These are phyloP conservation scores for Aspergillus japonicus DNA, from an alignment of 2,329 filamentous ascomycete genomes.

Conservation along the genomic window DNA sequence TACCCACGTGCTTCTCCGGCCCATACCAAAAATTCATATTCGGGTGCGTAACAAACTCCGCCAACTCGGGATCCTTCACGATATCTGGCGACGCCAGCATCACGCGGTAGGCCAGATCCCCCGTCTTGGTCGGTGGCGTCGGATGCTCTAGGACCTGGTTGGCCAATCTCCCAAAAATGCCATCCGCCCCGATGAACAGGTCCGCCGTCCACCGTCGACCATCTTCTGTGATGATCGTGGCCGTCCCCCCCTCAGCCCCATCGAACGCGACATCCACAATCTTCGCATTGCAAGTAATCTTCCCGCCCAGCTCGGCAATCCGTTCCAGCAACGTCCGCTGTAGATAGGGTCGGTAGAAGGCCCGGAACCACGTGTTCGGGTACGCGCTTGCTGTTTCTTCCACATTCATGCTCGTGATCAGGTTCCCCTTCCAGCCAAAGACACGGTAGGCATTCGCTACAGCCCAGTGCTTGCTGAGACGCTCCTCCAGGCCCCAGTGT, in stretches of 20 bases:
- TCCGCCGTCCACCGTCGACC: constrained; percentile 6
- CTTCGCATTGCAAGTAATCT: neutral
- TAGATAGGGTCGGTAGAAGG: constrained; percentile 10
- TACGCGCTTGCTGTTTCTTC: neutral
- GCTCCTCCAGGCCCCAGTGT: constrained; percentile 8
- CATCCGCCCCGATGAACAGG: constrained; percentile 19
- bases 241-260: neutral
- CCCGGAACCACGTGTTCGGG: constrained; percentile 6
- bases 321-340: neutral
- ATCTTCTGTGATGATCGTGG: neutral
- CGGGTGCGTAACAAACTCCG: constrained; percentile 27
- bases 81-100: constrained; percentile 30
- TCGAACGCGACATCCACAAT: neutral
- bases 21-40: constrained; percentile 37
- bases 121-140: constrained; percentile 29
- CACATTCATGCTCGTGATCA: constrained; percentile 9
- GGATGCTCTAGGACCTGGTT: constrained; percentile 26
- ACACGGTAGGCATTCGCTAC: constrained; percentile 7
- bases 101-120: constrained; percentile 40
- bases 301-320: constrained; percentile 3
- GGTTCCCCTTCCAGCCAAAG: constrained; percentile 3
- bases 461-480: neutral
- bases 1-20: constrained; percentile 30
- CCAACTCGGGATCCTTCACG: constrained; percentile 28
- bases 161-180: constrained; percentile 25